A percentile compares a stretch with the other conserved stretches of the same genome.
phyloP scores from a whole-genome alignment of 2,329 filamentous ascomycete genomes.

The Lizonia empirigonia region DNA sequence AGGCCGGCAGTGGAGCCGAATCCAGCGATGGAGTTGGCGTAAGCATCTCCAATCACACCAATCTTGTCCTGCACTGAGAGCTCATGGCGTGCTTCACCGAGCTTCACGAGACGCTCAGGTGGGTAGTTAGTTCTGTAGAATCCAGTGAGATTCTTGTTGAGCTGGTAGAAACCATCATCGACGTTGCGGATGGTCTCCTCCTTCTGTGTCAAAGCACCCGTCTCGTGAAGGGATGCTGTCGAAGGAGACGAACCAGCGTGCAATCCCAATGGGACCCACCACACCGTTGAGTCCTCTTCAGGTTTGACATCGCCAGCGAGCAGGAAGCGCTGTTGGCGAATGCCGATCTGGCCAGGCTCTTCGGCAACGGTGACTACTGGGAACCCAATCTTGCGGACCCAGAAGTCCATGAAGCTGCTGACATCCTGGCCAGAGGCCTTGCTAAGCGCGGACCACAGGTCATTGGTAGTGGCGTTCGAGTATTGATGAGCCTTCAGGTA shows the following conservation, averaged over 20 bases:
- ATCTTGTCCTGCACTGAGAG: conserved; percentile 90
- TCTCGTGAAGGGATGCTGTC: conserved; percentile 65
- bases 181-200: conserved; percentile 76
- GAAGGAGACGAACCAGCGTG: conserved; percentile 68
- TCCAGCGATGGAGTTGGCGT: conserved; percentile 85
- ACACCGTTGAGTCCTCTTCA: conserved; percentile 87
- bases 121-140: conserved; percentile 96
- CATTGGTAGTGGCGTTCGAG: conserved; percentile 86
- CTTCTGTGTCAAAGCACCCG: conserved; percentile 74
- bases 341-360: conserved; percentile 77
- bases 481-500: conserved; percentile 91
- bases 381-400: conserved; percentile 96
- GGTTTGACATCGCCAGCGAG: conserved; percentile 88
- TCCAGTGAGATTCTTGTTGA: conserved; percentile 87
- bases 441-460: conserved; percentile 87
- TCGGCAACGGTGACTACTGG: conserved; percentile 87
- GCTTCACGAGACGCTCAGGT: conserved; percentile 77
- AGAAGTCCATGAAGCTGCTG: conserved; percentile 84
- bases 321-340: conserved; percentile 88
- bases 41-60: conserved; percentile 85
- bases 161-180: conserved; percentile 84
- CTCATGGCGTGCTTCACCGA: conserved; percentile 76
- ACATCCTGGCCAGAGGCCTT: conserved; percentile 89
- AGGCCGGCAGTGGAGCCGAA: conserved; percentile 81
- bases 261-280: conserved; percentile 93